Percentiles rank a stretch among this genome's conserved stretches.
These are phyloP conservation scores for Fusarium goolgardi DNA, from an alignment of 2,329 filamentous ascomycete genomes.

Conservation along the genomic window DNA sequence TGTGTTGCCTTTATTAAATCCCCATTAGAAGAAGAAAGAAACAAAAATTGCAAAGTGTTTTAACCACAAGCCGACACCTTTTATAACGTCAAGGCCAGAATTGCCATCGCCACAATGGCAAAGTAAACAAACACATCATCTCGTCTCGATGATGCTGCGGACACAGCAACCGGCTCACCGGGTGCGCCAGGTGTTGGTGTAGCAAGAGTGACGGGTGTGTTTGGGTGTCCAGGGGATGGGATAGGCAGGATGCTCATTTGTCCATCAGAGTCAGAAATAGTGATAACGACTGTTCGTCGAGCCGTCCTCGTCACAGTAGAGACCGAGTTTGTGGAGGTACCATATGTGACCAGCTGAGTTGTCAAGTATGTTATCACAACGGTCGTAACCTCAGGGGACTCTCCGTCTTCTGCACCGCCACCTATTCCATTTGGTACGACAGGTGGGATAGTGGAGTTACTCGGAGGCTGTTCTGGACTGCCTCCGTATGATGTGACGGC, in stretches of 20 bases:
- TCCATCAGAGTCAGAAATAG: conserved; percentile 2
- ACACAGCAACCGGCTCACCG: conserved; percentile 3
- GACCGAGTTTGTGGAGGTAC: conserved; percentile 10
- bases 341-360: conserved; percentile 26
- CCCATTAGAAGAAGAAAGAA: background rate
- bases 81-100: conserved; percentile 29
- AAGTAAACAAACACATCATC: conserved; percentile 25
- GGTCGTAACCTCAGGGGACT: conserved; percentile 20
- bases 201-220: conserved; percentile 1
- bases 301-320: conserved; percentile 26
- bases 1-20: conserved; percentile 10
- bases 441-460: conserved; percentile 12
- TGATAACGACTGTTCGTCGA: conserved; percentile 30
- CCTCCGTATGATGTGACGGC: background rate
- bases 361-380: conserved; percentile 33
- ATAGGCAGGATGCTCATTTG: conserved; percentile 25
- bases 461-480: background rate
- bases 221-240: conserved; percentile 5
- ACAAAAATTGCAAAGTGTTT: background rate
- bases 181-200: conserved; percentile 33
- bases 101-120: conserved; percentile 23
- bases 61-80: background rate
- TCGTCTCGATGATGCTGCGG: conserved; percentile 23
- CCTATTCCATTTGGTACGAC: conserved; percentile 15
- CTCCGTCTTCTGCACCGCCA: background rate